A percentile compares a stretch with the other conserved stretches of the same genome.
Conservation (phyloP, 768 basidiomycete species). For the Porphyrellus cyaneotinctus region DNA sequence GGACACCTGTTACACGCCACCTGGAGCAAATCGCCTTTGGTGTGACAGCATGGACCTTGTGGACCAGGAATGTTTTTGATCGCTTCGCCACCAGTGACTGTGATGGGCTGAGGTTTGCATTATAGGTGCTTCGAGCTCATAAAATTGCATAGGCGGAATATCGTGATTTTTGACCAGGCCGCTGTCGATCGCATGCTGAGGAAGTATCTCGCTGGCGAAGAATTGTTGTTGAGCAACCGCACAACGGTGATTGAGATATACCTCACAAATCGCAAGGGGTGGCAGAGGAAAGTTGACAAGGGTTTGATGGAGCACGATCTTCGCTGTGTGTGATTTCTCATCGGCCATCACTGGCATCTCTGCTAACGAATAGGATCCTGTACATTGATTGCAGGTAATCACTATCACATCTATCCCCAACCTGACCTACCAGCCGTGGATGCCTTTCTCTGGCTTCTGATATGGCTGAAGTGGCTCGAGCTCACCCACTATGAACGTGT, state of each 20-base stretch:
- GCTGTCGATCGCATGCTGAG: background rate
- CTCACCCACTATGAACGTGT: background rate
- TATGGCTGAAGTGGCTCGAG: conserved; percentile 17
- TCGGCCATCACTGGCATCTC: background rate
- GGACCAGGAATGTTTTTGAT: background rate
- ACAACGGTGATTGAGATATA: conserved; percentile 18
- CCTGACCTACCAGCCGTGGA: conserved; percentile 30
- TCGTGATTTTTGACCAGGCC: conserved; percentile 1
- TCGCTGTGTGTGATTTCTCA: conserved; percentile 5
- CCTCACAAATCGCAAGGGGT: conserved; percentile 22
- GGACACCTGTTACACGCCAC: background rate
- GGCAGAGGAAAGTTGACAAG: conserved; percentile 25
- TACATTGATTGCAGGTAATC: conserved; percentile 14
- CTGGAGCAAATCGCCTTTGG: background rate
- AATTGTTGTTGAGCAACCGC: conserved; percentile 7
- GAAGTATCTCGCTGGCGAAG: conserved; percentile 1
- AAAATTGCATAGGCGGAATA: conserved; percentile 20
- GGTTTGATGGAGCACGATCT: conserved; percentile 17
- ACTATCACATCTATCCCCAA: conserved; percentile 35
- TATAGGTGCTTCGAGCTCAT: conserved; percentile 32
- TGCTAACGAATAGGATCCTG: too few species aligned
- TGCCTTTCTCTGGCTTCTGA: conserved; percentile 26
- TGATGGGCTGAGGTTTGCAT: background rate
- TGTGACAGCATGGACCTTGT: background rate
- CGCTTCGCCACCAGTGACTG: rapidly evolving